Conservation (phyloP, 306 rosid genomes). For the Canavalia ensiformis region DNA sequence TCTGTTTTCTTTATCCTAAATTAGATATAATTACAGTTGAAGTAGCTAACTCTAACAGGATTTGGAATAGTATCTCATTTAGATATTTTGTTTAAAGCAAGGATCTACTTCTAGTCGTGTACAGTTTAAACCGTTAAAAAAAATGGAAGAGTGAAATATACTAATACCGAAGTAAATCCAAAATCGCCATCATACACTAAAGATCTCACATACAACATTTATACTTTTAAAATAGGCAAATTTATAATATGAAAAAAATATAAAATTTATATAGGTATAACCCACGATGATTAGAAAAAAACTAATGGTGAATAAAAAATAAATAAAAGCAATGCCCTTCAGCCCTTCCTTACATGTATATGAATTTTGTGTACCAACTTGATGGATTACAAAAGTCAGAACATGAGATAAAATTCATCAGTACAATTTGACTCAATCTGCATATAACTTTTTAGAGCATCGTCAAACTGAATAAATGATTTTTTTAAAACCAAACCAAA, state of each 20-base stretch:
- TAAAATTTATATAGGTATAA: neutral
- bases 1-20: neutral
- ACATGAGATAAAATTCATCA: neutral
- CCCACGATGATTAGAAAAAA: neutral
- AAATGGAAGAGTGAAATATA: slow-evolving; percentile 1
- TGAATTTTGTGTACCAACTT: neutral
- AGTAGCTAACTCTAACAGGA: neutral
- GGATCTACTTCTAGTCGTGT: neutral
- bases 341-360: too few relatives aligned
- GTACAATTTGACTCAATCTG: neutral
- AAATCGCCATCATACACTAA: neutral
- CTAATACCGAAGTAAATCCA: neutral
- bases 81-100: slow-evolving; percentile 21
- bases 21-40: slow-evolving; percentile 17
- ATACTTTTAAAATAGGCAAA: neutral
- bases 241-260: neutral
- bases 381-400: slow-evolving; percentile 10
- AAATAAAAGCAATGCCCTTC: neutral
- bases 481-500: neutral
- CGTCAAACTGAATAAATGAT: neutral
- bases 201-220: neutral
- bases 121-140: neutral
- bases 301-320: neutral
- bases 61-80: slow-evolving; percentile 4
- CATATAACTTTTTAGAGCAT: neutral